Evolutionary conservation across 371 early-diverging fungal genomes (phyloP).

Genomic region (Smittium culicis): DNA sequence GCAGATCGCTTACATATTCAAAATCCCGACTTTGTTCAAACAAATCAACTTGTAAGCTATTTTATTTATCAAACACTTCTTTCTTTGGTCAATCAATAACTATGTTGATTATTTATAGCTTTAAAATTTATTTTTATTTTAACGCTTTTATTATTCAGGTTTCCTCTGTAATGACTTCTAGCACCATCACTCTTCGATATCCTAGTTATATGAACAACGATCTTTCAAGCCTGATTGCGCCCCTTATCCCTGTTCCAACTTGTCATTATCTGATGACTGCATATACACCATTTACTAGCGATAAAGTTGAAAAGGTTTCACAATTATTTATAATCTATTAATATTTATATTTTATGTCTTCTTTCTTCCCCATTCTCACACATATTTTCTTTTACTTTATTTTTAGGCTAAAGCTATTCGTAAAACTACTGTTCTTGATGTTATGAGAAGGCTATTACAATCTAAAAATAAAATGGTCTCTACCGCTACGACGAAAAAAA

Average conservation of each 20-base stretch:
- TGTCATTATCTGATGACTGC: constrained; percentile 96
- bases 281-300: constrained; percentile 97
- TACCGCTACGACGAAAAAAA: constrained; percentile 69
- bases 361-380: too few species aligned
- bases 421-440: constrained; percentile 95
- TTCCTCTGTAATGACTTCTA: constrained; percentile 95
- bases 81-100: neutral
- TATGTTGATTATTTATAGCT: constrained; percentile 29
- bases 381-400: constrained; percentile 21
- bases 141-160: constrained; percentile 20
- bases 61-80: constrained; percentile 25
- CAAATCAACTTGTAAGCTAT: constrained; percentile 72
- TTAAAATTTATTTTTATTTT: neutral
- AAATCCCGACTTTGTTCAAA: constrained; percentile 89
- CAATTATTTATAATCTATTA: neutral
- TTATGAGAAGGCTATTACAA: constrained; percentile 90
- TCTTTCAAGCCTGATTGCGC: constrained; percentile 83
- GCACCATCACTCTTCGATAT: constrained; percentile 95
- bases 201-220: constrained; percentile 99
- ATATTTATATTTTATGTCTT: constrained; percentile 30
- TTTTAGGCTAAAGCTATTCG: constrained; percentile 62
- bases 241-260: constrained; percentile 87
- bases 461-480: constrained; percentile 95
- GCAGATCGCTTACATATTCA: constrained; percentile 84
- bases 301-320: constrained; percentile 68